Percentiles rank a stretch among this genome's conserved stretches.
Evolutionary conservation across 495 filamentous ascomycete species (phyloP).

Genomic region (Friedmanniomyces simplex): DNA sequence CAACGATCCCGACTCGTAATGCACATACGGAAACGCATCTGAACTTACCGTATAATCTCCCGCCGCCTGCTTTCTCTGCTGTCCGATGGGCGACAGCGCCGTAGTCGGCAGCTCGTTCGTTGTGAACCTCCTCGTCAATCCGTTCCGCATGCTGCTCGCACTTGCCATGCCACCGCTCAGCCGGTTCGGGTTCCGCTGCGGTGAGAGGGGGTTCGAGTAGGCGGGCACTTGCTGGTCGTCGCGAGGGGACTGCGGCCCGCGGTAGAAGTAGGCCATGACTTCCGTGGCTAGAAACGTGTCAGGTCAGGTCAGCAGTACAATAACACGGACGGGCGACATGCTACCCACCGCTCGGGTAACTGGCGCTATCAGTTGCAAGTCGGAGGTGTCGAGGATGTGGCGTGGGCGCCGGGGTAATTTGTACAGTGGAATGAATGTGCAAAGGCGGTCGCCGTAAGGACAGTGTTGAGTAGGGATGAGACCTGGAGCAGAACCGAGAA

Average conservation of each 20-base stretch:
- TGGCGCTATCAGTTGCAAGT: no score
- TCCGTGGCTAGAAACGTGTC: neutral
- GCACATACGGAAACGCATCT: neutral
- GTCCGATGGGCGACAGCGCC: constrained; percentile 54
- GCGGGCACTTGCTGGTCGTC: constrained; percentile 51
- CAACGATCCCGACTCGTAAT: neutral
- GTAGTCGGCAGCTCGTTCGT: constrained; percentile 71
- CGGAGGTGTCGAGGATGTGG: no score
- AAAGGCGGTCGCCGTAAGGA: neutral
- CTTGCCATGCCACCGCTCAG: constrained; percentile 11
- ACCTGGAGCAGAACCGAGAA: neutral
- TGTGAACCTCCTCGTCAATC: constrained; percentile 85
- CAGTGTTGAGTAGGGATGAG: neutral
- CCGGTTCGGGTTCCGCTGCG: constrained; percentile 17
- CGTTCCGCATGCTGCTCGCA: constrained; percentile 52
- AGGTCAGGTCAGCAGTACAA: neutral
- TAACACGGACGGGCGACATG: neutral
- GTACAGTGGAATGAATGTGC: neutral
- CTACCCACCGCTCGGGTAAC: no score
- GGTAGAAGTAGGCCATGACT: constrained; percentile 16
- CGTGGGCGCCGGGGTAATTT: no score
- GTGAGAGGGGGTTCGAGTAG: constrained; percentile 39
- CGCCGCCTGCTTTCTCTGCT: constrained; percentile 43
- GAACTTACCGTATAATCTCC: constrained; percentile 32
- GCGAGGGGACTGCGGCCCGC: constrained; percentile 21